A percentile compares a stretch with the other conserved stretches of the same genome.
Conservation (phyloP, 257 asterid species). For the Salvia splendens region DNA sequence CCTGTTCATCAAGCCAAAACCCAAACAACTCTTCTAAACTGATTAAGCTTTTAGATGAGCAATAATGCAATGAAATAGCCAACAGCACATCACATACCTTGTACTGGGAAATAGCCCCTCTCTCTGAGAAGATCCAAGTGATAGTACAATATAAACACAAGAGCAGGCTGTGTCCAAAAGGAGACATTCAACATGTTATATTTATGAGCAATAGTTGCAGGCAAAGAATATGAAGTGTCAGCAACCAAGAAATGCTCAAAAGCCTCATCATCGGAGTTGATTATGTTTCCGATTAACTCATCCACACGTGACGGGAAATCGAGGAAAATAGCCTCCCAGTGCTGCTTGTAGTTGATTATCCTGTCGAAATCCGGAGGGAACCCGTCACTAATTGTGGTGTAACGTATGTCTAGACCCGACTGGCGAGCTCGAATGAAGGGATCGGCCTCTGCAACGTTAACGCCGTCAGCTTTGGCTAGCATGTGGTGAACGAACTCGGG, state of each 20-base stretch:
- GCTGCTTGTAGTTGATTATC: conserved; percentile 15
- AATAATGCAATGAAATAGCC: too few species aligned
- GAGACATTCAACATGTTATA: conserved; percentile 23
- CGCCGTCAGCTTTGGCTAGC: conserved; percentile 11
- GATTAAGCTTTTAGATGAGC: too few species aligned
- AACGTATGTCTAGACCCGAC: conserved; percentile 55
- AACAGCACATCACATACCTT: neutral
- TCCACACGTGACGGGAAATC: conserved; percentile 46
- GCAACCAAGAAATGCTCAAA: conserved; percentile 19
- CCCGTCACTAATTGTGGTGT: conserved; percentile 49
- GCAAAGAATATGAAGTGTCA: conserved; percentile 28
- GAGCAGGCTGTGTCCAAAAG: conserved; percentile 26
- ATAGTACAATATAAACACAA: conserved; percentile 3
- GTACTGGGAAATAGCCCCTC: conserved; percentile 24
- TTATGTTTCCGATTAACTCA: conserved; percentile 33
- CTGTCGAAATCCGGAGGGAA: conserved; percentile 44
- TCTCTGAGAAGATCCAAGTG: conserved; percentile 26
- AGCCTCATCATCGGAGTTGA: conserved; percentile 8
- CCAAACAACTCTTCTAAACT: too few species aligned
- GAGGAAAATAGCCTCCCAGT: conserved; percentile 31
- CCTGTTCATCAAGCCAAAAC: too few species aligned
- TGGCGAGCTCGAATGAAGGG: conserved; percentile 36
- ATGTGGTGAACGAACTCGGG: conserved; percentile 15
- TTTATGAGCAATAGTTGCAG: conserved; percentile 10
- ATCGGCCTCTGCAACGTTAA: neutral